These are phyloP conservation scores for Ascochyta lentis DNA, from an alignment of 2,329 filamentous ascomycete species.

Conservation along the genomic window DNA sequence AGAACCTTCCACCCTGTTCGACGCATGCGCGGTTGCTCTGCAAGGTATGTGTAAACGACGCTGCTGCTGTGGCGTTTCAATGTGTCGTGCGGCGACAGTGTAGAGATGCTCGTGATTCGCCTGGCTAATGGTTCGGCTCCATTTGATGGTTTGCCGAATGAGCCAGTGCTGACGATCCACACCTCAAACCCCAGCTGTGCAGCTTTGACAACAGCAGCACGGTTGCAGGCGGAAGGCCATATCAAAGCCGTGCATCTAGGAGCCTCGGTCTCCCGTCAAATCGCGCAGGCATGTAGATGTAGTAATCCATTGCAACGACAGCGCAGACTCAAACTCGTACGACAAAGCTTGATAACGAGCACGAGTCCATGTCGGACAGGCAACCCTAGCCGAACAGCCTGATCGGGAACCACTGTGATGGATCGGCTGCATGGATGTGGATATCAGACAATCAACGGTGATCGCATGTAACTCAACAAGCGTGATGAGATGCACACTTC, in stretches of 20 bases:
- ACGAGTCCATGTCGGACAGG: conserved; percentile 6
- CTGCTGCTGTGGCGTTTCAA: conserved; percentile 3
- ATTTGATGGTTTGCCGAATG: conserved; percentile 5
- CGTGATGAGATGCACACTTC: neutral
- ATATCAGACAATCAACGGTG: conserved; percentile 7
- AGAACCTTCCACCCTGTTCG: conserved; percentile 9
- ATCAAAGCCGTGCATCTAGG: neutral
- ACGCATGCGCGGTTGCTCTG: neutral
- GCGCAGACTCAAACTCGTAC: neutral
- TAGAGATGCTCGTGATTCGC: conserved; percentile 13
- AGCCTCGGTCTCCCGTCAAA: neutral
- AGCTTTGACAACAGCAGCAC: neutral
- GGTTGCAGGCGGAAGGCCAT: neutral
- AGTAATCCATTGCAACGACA: too few relatives aligned
- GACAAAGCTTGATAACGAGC: conserved; percentile 4
- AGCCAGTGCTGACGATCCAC: neutral
- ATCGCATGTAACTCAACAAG: neutral
- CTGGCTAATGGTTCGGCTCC: neutral
- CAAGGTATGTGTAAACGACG: conserved; percentile 7
- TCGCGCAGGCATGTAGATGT: too few relatives aligned
- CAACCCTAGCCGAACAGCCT: conserved; percentile 15
- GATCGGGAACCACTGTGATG: conserved; percentile 8
- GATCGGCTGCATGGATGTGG: conserved; percentile 13
- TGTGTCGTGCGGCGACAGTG: conserved; percentile 1
- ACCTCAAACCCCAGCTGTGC: too few relatives aligned